Conservation (phyloP, 768 basidiomycete genomes). For the Xerocomellus chrysenteron region DNA sequence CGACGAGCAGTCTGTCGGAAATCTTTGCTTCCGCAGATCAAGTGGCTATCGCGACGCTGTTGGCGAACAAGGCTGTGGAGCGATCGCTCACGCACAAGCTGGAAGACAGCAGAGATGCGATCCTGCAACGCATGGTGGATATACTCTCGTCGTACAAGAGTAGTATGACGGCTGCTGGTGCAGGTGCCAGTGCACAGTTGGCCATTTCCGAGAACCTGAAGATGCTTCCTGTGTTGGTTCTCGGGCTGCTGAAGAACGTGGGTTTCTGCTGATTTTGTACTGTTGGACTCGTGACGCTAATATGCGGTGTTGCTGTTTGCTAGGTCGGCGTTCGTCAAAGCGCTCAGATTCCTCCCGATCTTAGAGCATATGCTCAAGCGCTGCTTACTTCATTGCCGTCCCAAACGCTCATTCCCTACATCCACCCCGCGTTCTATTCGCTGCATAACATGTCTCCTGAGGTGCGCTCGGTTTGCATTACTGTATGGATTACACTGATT, state of each 20-base stretch:
- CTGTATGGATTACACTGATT: slow-evolving; percentile 1
- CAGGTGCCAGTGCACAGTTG: slow-evolving; percentile 91
- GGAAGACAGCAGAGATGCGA: slow-evolving; percentile 85
- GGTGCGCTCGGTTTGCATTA: slow-evolving; percentile 40
- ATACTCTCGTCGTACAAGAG: slow-evolving; percentile 88
- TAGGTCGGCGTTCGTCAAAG: slow-evolving; percentile 95
- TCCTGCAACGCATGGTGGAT: slow-evolving; percentile 81
- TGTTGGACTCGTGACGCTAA: neutral
- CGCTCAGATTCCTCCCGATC: slow-evolving; percentile 94
- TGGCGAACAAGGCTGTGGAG: slow-evolving; percentile 94
- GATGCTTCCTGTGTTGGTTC: slow-evolving; percentile 86
- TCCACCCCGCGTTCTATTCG: slow-evolving; percentile 94
- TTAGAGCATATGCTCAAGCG: slow-evolving; percentile 92
- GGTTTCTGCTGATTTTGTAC: slow-evolving; percentile 23
- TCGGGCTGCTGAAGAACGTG: slow-evolving; percentile 94
- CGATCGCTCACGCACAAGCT: slow-evolving; percentile 80
- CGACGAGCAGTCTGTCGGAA: slow-evolving; percentile 85
- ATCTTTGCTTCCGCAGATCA: slow-evolving; percentile 90
- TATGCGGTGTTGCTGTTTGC: neutral
- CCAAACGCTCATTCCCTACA: slow-evolving; percentile 87
- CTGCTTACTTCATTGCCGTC: slow-evolving; percentile 89
- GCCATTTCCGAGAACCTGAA: slow-evolving; percentile 92
- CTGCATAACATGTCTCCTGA: slow-evolving; percentile 95
- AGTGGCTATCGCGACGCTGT: slow-evolving; percentile 76
- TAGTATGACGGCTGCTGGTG: slow-evolving; percentile 92